phyloP scores from a whole-genome alignment of 2,329 filamentous ascomycete genomes.

The Pseudogymnoascus sp. region DNA sequence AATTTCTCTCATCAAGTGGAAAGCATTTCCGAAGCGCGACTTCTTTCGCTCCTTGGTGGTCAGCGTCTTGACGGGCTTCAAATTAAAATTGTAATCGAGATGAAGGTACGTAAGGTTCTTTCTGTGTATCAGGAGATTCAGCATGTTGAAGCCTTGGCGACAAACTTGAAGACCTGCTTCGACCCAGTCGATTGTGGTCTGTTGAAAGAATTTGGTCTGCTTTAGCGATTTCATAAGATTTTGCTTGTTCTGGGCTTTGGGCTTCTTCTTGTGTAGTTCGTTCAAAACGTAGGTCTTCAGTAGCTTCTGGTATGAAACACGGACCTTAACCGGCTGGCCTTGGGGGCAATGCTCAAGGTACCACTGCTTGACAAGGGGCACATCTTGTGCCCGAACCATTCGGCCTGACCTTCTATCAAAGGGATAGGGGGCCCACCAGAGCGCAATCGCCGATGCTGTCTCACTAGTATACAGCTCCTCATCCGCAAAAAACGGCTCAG shows the following conservation, averaged over 20 bases:
- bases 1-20: slow-evolving; percentile 98
- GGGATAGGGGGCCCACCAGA: slow-evolving; percentile 98
- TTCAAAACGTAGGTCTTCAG: slow-evolving; percentile 95
- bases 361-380: slow-evolving; percentile 95
- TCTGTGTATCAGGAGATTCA: slow-evolving; percentile 93
- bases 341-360: slow-evolving; percentile 93
- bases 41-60: slow-evolving; percentile 99
- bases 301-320: slow-evolving; percentile 96
- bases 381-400: slow-evolving; percentile 96
- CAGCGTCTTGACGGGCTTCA: slow-evolving; percentile 97
- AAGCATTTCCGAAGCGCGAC: slow-evolving; percentile 97
- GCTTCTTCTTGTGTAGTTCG: slow-evolving; percentile 90
- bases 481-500: slow-evolving; percentile 84
- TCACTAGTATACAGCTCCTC: slow-evolving; percentile 85
- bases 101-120: slow-evolving; percentile 98
- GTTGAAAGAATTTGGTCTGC: slow-evolving; percentile 98
- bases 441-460: slow-evolving; percentile 80
- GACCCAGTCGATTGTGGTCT: slow-evolving; percentile 98
- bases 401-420: slow-evolving; percentile 90
- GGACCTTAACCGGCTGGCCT: slow-evolving; percentile 89
- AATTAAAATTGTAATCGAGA: slow-evolving; percentile 98
- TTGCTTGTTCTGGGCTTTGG: slow-evolving; percentile 93
- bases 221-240: slow-evolving; percentile 84
- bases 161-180: slow-evolving; percentile 98
- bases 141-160: slow-evolving; percentile 97